Evolutionary conservation across 2,329 filamentous ascomycete genomes (phyloP).

Genomic region (Clonostachys byssicola): DNA sequence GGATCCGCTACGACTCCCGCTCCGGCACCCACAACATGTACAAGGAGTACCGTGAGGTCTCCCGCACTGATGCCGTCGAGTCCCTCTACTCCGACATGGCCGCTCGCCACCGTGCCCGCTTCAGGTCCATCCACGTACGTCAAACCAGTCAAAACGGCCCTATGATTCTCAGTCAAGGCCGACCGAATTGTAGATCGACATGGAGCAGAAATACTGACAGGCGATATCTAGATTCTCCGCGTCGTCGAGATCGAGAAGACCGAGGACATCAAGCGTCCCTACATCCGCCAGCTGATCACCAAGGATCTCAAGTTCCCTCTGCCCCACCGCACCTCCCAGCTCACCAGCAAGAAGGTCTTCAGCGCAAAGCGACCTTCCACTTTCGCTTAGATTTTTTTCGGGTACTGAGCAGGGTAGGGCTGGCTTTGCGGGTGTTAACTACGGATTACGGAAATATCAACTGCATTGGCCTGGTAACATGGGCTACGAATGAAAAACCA

Average conservation of each 20-base stretch:
- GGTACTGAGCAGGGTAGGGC: constrained; percentile 43
- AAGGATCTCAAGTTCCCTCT: constrained; percentile 98
- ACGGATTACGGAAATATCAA: constrained; percentile 57
- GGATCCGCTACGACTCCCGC: constrained; percentile 99
- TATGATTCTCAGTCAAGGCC: not conserved
- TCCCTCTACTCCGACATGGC: constrained; percentile 99
- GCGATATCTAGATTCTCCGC: constrained; percentile 75
- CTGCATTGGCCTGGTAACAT: constrained; percentile 50
- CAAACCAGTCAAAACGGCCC: not conserved
- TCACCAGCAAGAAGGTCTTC: constrained; percentile 85
- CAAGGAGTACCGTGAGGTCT: constrained; percentile 99
- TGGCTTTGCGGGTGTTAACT: constrained; percentile 58
- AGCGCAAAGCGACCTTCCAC: constrained; percentile 89
- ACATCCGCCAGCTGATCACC: constrained; percentile 97
- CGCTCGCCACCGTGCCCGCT: constrained; percentile 92
- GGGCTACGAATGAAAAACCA: constrained; percentile 39
- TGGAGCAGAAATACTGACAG: not conserved
- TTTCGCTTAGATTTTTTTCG: constrained; percentile 79
- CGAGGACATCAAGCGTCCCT: constrained; percentile 93
- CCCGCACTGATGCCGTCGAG: constrained; percentile 91
- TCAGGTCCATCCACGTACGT: constrained; percentile 97
- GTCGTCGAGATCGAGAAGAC: constrained; percentile 95
- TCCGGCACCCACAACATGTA: constrained; percentile 99
- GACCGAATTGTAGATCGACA: not conserved
- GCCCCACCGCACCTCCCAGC: constrained; percentile 89